Base-by-base conservation (phyloP, 352 stramenopile genomes). In the Globisporangium barbulae region DNA sequence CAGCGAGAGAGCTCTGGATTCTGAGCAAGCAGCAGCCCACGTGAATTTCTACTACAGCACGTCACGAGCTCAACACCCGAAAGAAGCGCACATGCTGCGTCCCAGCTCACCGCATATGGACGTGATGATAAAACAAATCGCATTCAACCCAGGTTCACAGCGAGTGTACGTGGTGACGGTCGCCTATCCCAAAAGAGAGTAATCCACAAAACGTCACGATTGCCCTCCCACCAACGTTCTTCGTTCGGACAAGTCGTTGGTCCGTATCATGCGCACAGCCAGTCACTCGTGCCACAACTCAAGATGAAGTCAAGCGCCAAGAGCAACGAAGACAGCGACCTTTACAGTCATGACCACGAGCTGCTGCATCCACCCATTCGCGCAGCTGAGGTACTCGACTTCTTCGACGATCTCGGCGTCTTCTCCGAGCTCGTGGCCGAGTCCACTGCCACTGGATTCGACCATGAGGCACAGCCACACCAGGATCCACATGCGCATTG, bases 351-450 rank as follows among this genome's bases (percentile, higher is more conserved):
- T 5, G 6, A 39, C 48, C 21, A 48, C 17, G n/a, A 35, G 33
- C 54, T 28, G 33, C 8, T 21, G 53, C 53, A 33, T 2, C 28
- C 15, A 44, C 30, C 47, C 21, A 28, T 25, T 17, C 28, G 39
- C 21, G 22, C 45, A 33, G 25, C n/a, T 5, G 30, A 41, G n/a
- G 9, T 48, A 9, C 47, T 64, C 42, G 22, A 56, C 8, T 57
- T 64, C 45, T 57, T 64, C 25, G 47, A 64, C 45, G 58, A 37
- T 3, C 33, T 64, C 21, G 58, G 50, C 21, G 21, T 50, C 19
- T 57, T 64, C 48, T 7, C 33, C 3, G 47, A 37, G 13, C 35
- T 57, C 9, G 31, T 19, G 12, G 9, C 10, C 13, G 45, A 49
- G 3, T 30, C 45, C 9, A 13, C 19, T 25, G 17, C 13, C 5